phyloP scores from a whole-genome alignment of 2,329 filamentous ascomycete genomes.

The Lizonia empirigonia region DNA sequence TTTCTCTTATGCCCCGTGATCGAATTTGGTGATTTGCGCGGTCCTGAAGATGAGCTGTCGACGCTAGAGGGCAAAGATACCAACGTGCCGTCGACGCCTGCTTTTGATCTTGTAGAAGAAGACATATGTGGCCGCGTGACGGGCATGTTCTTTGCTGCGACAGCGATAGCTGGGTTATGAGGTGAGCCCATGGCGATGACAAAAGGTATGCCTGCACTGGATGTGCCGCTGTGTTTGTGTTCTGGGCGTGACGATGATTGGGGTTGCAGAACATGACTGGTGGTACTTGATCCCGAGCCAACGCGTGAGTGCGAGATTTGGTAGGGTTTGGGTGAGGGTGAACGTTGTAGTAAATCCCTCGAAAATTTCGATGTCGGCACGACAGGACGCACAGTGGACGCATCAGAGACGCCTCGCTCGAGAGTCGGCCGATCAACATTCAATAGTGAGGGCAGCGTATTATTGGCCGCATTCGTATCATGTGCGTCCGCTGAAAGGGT shows the following conservation, averaged over 20 bases:
- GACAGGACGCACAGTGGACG: constrained; percentile 5
- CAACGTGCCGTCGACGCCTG: constrained; percentile 42
- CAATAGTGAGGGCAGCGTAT: not conserved
- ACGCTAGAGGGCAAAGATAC: constrained; percentile 26
- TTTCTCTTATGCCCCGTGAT: constrained; percentile 6
- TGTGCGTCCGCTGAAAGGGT: not conserved
- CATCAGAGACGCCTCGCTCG: not conserved
- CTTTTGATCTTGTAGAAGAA: constrained; percentile 20
- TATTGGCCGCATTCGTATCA: not conserved
- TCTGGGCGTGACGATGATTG: constrained; percentile 16
- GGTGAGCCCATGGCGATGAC: constrained; percentile 40
- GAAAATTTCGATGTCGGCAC: constrained; percentile 10
- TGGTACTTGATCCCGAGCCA: constrained; percentile 21
- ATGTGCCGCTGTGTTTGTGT: constrained; percentile 27
- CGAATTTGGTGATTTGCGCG: not conserved
- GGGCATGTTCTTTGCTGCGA: constrained; percentile 23
- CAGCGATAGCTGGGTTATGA: constrained; percentile 36
- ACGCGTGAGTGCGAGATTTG: constrained; percentile 16
- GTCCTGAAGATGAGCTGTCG: not conserved
- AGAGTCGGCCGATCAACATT: constrained; percentile 2
- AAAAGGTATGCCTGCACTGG: constrained; percentile 32
- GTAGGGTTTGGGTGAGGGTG: constrained; percentile 1
- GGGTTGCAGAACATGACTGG: constrained; percentile 7
- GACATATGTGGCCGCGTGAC: constrained; percentile 24
- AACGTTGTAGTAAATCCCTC: not conserved